A percentile compares a stretch with the other conserved stretches of the same genome.
Evolutionary conservation across 2,329 filamentous ascomycete genomes (phyloP).

Genomic region (Mycosphaerella sp.): DNA sequence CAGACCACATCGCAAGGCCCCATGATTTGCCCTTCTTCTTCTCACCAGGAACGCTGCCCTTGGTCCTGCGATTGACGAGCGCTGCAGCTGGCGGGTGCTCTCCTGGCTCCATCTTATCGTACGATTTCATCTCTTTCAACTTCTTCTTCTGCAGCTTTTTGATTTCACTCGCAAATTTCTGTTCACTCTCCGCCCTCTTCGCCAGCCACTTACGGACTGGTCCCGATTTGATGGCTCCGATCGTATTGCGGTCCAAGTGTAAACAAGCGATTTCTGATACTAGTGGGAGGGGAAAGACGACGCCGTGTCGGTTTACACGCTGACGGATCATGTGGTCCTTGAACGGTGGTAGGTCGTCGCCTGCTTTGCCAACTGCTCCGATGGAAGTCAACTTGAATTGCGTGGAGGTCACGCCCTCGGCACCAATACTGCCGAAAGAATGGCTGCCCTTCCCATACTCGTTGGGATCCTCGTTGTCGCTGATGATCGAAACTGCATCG

Average conservation of each 20-base stretch:
- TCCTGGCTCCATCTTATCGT: constrained; percentile 60
- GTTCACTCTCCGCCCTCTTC: constrained; percentile 66
- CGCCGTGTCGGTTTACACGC: constrained; percentile 70
- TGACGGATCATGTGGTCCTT: constrained; percentile 87
- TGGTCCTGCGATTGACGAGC: constrained; percentile 46
- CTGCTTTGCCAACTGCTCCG: constrained; percentile 69
- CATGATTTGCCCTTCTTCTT: constrained; percentile 47
- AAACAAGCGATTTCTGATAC: constrained; percentile 60
- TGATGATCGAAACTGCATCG: constrained; percentile 68
- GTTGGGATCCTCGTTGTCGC: constrained; percentile 43
- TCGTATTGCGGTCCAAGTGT: constrained; percentile 54
- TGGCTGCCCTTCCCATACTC: constrained; percentile 17
- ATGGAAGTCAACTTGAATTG: constrained; percentile 19
- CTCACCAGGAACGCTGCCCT: constrained; percentile 26
- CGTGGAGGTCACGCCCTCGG: constrained; percentile 23
- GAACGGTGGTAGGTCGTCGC: constrained; percentile 75
- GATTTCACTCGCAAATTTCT: constrained; percentile 62
- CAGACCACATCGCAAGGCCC: constrained; percentile 74
- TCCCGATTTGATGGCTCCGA: constrained; percentile 73
- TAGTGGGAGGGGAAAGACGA: constrained; percentile 60
- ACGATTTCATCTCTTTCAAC: constrained; percentile 63
- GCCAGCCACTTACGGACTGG: constrained; percentile 79
- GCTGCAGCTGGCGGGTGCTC: constrained; percentile 81
- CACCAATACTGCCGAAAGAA: constrained; percentile 16
- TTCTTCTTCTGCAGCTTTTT: constrained; percentile 66